Evolutionary conservation across 2,329 filamentous ascomycete species (phyloP), one percentile per base, ranked within the genome.

Genomic region (Xylariales sp.): DNA sequence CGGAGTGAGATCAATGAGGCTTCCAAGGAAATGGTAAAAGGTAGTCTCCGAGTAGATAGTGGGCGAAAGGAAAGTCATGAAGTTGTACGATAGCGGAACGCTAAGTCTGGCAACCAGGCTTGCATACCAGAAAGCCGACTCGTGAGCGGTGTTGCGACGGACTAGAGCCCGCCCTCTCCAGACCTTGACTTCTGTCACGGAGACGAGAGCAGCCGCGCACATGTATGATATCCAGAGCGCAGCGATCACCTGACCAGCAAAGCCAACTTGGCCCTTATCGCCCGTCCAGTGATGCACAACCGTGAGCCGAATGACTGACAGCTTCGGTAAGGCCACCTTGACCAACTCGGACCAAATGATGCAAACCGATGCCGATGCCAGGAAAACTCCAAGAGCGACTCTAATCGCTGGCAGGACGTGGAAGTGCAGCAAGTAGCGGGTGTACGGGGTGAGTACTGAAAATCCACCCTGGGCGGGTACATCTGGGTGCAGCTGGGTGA

Each of bases 161-260:
- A 97, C 91, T 5, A 98, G 72, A 0, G 93, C 91, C 23, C 93
- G 81, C 33, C 94, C 93, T 40, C 93, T 86, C 93, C 93, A 98
- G n/a, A 96, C 89, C 55, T 93, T 94, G 51, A 95, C 88, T 56
- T 95, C 88, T 12, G 84, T 88, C 54, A 98, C 83, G 6, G 89
- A 90, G 40, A 81, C 85, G 35, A 97, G 76, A 5, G 93, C 88
- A 32, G 89, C 89, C 12, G 85, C 74, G 59, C 87, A 95, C 93
- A 98, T 98, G 69, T 98, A 98, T 40, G 90, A 72, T 43, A 98
- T 83, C 93, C 93, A 98, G 12, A 80, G 68, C 3, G 88, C 83
- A 1, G 91, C 86, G 33, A 91, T 83, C 30, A 89, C 60, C 59
- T 98, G 93, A 5, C 89, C 88, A 3, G 83, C 84, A 50, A 97